Base-by-base conservation (phyloP, 2,329 filamentous ascomycete species). In the Endocalyx cinctus region DNA sequence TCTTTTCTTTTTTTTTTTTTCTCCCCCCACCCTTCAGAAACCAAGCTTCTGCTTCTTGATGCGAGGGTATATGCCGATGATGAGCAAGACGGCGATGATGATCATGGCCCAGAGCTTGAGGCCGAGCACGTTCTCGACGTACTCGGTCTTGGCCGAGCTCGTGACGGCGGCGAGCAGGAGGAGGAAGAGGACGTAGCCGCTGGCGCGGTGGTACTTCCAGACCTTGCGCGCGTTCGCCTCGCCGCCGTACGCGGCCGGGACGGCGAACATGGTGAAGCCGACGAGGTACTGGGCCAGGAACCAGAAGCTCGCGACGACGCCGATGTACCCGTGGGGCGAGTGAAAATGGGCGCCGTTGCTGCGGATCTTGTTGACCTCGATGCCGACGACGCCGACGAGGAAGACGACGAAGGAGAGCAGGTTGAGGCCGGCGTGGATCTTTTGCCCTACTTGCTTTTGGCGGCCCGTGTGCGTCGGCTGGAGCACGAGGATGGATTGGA, bases 181-280 rank as follows among this genome's bases (percentile, higher is more conserved):
- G 31, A 82, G 52, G 34, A 90, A 63, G 38, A 89, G 65, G 6
- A 78, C 45, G 55, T 98, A 97, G 3, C 90, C 92, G 15, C 70
- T 73, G 34, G 74, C 63, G 18, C 90, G 78, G 59, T 97, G 92
- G 51, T 89, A 95, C 63, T 94, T 96, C 72, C 90, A 97, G 26
- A 95, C 59, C 16, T 70, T 70, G 71, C 89, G 94, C 14, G 88
- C 90, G 4, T 79, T 79, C 17, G 86, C 80, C 42, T 82, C 79
- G 35, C 86, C 79, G 5, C 89, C 89, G 50, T 90, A 94, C 2
- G 94, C 50, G 1, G 55, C 54, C 0, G 89, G 89, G 3, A 76
- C 67, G 38, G 79, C 87, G 68, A 83, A 96, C 64, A 92, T 86
- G 19, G 86, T 84, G 42, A 94, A 76, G 12, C 92, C 90, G 18